phyloP scores from a whole-genome alignment of 1,139 yeast genomes.

The Eremothecium cymbalariae region DNA sequence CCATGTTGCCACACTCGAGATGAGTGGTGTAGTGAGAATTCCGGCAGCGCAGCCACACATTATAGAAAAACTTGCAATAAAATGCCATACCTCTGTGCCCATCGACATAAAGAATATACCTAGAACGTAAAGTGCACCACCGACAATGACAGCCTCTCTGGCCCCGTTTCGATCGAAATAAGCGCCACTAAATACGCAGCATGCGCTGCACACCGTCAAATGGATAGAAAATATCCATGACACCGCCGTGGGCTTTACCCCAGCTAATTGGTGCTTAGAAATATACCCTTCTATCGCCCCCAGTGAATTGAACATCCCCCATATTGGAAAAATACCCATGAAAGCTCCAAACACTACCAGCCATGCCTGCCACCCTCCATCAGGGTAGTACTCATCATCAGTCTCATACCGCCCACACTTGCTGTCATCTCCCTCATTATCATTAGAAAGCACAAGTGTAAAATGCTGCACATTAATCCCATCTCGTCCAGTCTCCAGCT shows the following conservation, averaged over 20 bases:
- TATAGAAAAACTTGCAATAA: conserved; percentile 49
- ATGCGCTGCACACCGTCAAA: conserved; percentile 47
- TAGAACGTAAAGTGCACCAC: conserved; percentile 39
- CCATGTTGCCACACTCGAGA: conserved; percentile 57
- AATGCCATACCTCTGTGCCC: conserved; percentile 47
- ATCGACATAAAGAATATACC: conserved; percentile 53
- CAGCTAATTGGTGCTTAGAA: conserved; percentile 42
- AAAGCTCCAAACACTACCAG: conserved; percentile 49
- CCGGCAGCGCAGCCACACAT: conserved; percentile 54
- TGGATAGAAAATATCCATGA: conserved; percentile 64
- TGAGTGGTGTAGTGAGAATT: conserved; percentile 48
- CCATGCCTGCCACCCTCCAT: conserved; percentile 52
- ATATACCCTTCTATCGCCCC: conserved; percentile 61
- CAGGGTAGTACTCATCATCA: conserved; percentile 35
- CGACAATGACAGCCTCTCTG: conserved; percentile 38
- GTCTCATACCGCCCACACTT: too few relatives aligned
- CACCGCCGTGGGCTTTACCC: conserved; percentile 41
- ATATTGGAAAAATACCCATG: conserved; percentile 48
- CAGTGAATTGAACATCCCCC: conserved; percentile 51
- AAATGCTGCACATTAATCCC: too few relatives aligned
- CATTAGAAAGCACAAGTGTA: too few relatives aligned
- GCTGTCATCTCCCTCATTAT: too few relatives aligned
- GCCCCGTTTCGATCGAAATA: conserved; percentile 58
- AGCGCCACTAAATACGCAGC: conserved; percentile 52
- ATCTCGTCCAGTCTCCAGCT: too few relatives aligned